Base-by-base conservation (phyloP, 371 early-diverging fungal species). In the Mortierella sp. region DNA sequence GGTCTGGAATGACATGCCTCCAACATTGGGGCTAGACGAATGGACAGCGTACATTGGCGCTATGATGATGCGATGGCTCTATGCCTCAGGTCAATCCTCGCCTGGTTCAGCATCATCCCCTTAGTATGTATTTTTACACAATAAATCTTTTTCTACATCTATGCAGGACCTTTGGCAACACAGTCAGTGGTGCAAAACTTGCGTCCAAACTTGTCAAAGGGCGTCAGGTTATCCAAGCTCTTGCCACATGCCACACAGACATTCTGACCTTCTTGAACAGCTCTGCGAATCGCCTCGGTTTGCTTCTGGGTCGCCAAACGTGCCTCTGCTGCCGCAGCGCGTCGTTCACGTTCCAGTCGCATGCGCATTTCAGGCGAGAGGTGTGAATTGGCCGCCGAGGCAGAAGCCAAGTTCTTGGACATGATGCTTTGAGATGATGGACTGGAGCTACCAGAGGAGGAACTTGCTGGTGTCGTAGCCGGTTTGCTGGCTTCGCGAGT, bases 321-420 rank as follows among this genome's bases (percentile, higher is more conserved):
- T 28, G 91, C 88, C 64, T 94, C 93, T 10, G 92, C 92, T 0
- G 96, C 96, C 67, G 87, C 80, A 22, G 93, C 92, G 52, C 95
- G 76, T 57, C 91, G 88, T 64, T 96, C 95, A 34, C 95, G 83
- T 62, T 96, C 96, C 27, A 93, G 64, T n/a, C 90, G 82, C 76
- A 85, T 86, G 27, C 93, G 84, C 50, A 84, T 82, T 63, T 91
- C 93, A 0, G 94, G 91, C n/a, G 94, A 87, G 82, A 94, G 83
- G 7, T 79, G 81, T 0, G 85, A 81, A 45, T 73, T 72, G 40
- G 54, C 78, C 50, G 68, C 77, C 47, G 54, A 69, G 43, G 41
- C 83, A 54, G 46, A 49, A 4, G 68, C 65, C 80, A 74, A n/a
- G 25, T 57, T 63, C 60, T 57, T 74, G 41, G 56, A 60, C 52